Evolutionary conservation across 306 rosid genomes (phyloP).

Genomic region (Oxytropis ochrocephala): DNA sequence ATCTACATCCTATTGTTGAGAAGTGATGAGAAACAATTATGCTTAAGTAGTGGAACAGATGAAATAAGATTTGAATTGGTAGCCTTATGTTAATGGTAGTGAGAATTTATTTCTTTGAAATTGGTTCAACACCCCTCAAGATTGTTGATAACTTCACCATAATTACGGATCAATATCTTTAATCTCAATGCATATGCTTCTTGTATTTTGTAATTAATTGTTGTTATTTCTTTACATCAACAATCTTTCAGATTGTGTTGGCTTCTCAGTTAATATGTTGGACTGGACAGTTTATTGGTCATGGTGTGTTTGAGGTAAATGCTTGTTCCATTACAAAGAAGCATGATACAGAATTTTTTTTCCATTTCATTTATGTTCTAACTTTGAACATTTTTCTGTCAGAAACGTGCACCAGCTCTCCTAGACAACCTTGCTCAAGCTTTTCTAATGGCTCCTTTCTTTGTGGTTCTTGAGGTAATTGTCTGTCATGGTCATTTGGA

Average conservation of each 20-base stretch:
- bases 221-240: neutral
- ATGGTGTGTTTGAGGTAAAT: constrained; percentile 83
- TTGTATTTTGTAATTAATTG: neutral
- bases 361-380: neutral
- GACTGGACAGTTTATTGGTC: constrained; percentile 82
- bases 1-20: neutral
- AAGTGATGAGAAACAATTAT: neutral
- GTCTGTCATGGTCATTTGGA: neutral
- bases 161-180: neutral
- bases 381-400: neutral
- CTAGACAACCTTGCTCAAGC: constrained; percentile 84
- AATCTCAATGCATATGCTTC: neutral
- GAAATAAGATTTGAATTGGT: neutral
- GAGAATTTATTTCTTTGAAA: neutral
- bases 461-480: constrained; percentile 69
- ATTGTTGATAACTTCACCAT: neutral
- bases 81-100: neutral
- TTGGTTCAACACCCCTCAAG: neutral
- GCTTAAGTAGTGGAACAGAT: neutral
- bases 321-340: neutral
- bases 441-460: constrained; percentile 83
- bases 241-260: constrained; percentile 51
- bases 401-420: constrained; percentile 94
- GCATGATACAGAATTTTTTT: neutral
- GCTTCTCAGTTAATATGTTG: constrained; percentile 81